Evolutionary conservation across 2,329 filamentous ascomycete genomes (phyloP).

Genomic region (Ceratocystis destructans): DNA sequence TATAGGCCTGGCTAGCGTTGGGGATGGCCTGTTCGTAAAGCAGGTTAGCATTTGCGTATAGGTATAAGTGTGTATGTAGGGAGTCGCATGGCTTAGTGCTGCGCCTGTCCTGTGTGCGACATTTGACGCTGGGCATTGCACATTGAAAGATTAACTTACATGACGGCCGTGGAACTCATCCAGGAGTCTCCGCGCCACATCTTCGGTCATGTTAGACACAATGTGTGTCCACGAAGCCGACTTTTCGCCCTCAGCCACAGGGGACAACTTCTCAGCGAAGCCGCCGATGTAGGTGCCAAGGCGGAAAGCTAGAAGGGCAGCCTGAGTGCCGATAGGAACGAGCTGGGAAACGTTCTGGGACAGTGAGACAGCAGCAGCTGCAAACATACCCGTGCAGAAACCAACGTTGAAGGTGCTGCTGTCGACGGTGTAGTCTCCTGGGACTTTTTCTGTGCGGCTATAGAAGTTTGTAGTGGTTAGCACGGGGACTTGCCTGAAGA

Average conservation of each 20-base stretch:
- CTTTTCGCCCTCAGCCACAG: conserved; percentile 25
- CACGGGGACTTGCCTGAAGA: not conserved
- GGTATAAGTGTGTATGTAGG: not conserved
- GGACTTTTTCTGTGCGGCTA: conserved; percentile 41
- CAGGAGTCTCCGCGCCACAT: conserved; percentile 37
- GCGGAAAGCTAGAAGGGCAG: conserved; percentile 53
- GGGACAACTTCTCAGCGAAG: conserved; percentile 34
- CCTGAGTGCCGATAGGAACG: conserved; percentile 47
- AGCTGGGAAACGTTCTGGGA: conserved; percentile 48
- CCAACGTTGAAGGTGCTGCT: conserved; percentile 44
- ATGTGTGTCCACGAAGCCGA: conserved; percentile 55
- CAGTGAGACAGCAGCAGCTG: conserved; percentile 53
- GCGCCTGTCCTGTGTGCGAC: not conserved
- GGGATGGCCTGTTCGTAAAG: conserved; percentile 25
- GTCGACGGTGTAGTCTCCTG: conserved; percentile 37
- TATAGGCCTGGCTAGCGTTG: conserved; percentile 35
- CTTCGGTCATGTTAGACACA: conserved; percentile 41
- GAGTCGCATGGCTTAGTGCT: not conserved
- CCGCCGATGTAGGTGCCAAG: conserved; percentile 43
- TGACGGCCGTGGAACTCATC: conserved; percentile 44
- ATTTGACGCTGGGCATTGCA: no score
- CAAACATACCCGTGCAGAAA: conserved; percentile 55
- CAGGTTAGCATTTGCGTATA: not conserved
- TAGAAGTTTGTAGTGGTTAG: not conserved
- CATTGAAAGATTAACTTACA: conserved; percentile 26